Evolutionary conservation across 2,329 filamentous ascomycete species (phyloP), one percentile per base, ranked within the genome.

Genomic region (Venturia aucupariae): DNA sequence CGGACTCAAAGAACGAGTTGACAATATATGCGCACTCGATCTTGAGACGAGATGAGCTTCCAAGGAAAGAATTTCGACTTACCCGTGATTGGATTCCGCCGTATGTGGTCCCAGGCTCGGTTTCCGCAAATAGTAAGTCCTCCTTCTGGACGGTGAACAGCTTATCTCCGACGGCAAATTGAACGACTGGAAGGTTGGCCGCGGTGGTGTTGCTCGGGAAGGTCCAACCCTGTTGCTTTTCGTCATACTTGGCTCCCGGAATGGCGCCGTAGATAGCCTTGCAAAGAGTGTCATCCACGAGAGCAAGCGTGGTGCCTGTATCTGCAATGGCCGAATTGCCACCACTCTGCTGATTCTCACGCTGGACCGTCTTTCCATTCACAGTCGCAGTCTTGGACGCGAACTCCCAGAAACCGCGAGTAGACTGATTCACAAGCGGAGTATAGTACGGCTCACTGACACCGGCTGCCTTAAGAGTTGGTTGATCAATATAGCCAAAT

Each of bases 401-500:
- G 71, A 90, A 84, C 72, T 82, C 77, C 88, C 87, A 91, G 77
- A 89, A 89, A 27, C 88, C 88, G 63, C 84, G 74, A 22, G 51
- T 35, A 1, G 79, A 82, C 65, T 82, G 85, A 74, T 90, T 84
- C 60, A 90, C 75, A 17, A 63, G 62, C 13, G 81, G 77, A 0
- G 84, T 81, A 75, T 86, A 90, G 68, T 79, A 73, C 44, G 87
- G 82, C 1, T 84, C 78, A 66, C 81, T 72, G 35, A 80, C 81
- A 39, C 81, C 81, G 1, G 81, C 80, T 3, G 78, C 77, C 63
- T 77, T 79, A 57, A 89, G 78, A 0, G 83, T 80, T n/a, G 82
- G 80, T 67, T 86, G 71, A 69, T 90, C 87, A 70, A 90, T 87
- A 72, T 80, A 88, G 22, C 88, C 88, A 68, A 90, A 90, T 1